A percentile compares a stretch with the other conserved stretches of the same genome.
Evolutionary conservation across 306 rosid genomes (phyloP).

Genomic region (Heteromeles arbutifolia): DNA sequence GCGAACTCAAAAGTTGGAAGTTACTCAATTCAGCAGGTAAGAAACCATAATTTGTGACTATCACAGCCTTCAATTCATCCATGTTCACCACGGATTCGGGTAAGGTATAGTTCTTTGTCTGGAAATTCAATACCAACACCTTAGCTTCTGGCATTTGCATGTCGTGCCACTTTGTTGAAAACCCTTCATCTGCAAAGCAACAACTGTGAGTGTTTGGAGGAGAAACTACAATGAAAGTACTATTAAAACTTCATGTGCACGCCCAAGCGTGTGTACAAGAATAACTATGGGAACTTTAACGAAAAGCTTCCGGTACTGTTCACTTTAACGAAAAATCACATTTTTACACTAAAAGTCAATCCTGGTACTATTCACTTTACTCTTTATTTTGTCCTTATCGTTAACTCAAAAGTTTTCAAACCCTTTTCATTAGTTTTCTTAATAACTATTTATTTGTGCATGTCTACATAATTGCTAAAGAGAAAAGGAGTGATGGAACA

Average conservation of each 20-base stretch:
- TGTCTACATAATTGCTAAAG: background rate
- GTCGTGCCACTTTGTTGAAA: slow-evolving; percentile 42
- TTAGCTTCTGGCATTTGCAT: slow-evolving; percentile 36
- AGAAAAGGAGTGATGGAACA: background rate
- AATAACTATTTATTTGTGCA: no score
- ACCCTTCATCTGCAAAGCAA: slow-evolving; percentile 41
- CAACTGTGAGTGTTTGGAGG: background rate
- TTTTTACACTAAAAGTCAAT: no score
- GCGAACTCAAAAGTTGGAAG: slow-evolving; percentile 22
- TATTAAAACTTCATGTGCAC: background rate
- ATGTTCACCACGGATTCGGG: slow-evolving; percentile 44
- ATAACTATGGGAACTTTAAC: no score
- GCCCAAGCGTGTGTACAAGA: no score
- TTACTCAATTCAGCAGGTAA: slow-evolving; percentile 28
- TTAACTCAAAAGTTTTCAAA: no score
- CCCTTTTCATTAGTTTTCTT: no score
- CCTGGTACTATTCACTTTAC: no score
- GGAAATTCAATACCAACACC: slow-evolving; percentile 49
- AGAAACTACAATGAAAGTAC: background rate
- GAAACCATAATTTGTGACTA: slow-evolving; percentile 38
- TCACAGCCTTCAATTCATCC: slow-evolving; percentile 46
- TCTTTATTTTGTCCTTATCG: no score
- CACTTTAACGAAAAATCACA: no score
- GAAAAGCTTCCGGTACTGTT: no score
- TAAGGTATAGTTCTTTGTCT: slow-evolving; percentile 23